Evolutionary conservation across 2,329 filamentous ascomycete species (phyloP), one percentile per base, ranked within the genome.

Genomic region (Aspergillus oerlinghausenensis): DNA sequence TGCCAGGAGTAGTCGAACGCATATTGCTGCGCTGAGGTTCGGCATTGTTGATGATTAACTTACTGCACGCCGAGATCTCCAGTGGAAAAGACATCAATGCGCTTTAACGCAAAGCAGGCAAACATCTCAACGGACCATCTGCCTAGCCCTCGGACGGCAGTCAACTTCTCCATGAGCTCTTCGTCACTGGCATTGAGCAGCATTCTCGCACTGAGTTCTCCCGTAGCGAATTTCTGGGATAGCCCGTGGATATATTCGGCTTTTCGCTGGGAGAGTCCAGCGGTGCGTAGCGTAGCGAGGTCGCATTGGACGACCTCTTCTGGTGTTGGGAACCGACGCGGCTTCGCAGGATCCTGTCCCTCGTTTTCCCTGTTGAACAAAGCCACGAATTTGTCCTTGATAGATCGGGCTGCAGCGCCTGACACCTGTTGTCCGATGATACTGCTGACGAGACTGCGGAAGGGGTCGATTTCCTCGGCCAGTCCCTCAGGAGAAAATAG

Each of bases 61-160:
- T 70, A 83, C 82, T 97, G 94, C 49, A 99, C 90, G 4, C 94
- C 94, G 60, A 99, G 76, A 75, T 99, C 93, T 0, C 94, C 93
- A 1, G 90, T 88, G 23, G 88, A 91, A 71, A 97, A 96, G 23
- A 99, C 90, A 75, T 99, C 93, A 81, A 92, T 88, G 11, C 92
- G 82, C 81, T 97, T 97, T 43, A 99, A 79, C n/a, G 85, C 89
- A 74, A 99, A 97, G 74, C 89, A 91, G 51, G 92, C 90, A 79
- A 99, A 99, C 94, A 99, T 97, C 79, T 97, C 92, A 14, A 96
- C 92, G 50, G 88, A 92, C 94, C 94, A 97, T 54, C 82, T 82
- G 0, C 94, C 94, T 51, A 97, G 76, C 0, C 94, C 94, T 9
- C 93, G 82, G 4, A 99, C 92, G 1, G 92, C 89, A 50, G 89